Percentiles rank a stretch among this genome's conserved stretches.
These are phyloP conservation scores for Hypsizygus ulmarius DNA, from an alignment of 1,284 basidiomycete species.

Conservation along the genomic window DNA sequence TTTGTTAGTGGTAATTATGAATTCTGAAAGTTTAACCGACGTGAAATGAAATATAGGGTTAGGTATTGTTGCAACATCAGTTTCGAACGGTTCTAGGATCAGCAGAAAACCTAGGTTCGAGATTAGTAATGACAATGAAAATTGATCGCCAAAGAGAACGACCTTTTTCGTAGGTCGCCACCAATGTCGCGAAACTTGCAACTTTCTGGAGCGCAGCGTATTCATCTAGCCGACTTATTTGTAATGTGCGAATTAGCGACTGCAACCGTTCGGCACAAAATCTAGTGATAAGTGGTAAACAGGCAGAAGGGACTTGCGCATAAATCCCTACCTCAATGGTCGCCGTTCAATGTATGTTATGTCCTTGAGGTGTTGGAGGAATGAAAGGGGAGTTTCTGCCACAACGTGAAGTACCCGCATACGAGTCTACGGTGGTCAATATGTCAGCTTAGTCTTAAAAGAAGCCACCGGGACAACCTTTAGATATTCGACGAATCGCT, in stretches of 20 bases:
- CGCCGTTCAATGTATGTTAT: conserved; percentile 98
- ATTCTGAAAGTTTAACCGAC: conserved; percentile 42
- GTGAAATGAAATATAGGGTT: conserved; percentile 99
- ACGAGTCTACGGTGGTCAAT: conserved; percentile 62
- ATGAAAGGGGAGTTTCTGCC: conserved; percentile 98
- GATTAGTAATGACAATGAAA: conserved; percentile 8
- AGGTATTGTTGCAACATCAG: conserved; percentile 96
- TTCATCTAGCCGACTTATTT: conserved; percentile 90
- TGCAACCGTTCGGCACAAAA: conserved; percentile 97
- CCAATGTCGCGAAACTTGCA: conserved; percentile 93
- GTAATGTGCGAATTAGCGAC: conserved; percentile 90
- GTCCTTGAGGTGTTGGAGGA: conserved; percentile 97
- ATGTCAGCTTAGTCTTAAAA: background rate
- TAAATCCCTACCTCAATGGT: conserved; percentile 72
- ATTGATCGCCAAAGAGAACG: background rate
- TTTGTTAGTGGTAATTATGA: background rate
- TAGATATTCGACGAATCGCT: conserved; percentile 97
- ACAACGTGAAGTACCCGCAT: conserved; percentile 99
- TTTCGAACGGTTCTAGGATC: conserved; percentile 98
- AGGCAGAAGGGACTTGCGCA: background rate
- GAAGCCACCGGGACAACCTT: conserved; percentile 55
- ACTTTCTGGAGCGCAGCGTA: conserved; percentile 92
- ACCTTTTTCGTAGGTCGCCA: conserved; percentile 98
- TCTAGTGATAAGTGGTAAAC: conserved; percentile 39
- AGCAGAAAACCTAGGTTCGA: conserved; percentile 80